Conservation (phyloP, 306 rosid species). For the Quercus engelmannii region DNA sequence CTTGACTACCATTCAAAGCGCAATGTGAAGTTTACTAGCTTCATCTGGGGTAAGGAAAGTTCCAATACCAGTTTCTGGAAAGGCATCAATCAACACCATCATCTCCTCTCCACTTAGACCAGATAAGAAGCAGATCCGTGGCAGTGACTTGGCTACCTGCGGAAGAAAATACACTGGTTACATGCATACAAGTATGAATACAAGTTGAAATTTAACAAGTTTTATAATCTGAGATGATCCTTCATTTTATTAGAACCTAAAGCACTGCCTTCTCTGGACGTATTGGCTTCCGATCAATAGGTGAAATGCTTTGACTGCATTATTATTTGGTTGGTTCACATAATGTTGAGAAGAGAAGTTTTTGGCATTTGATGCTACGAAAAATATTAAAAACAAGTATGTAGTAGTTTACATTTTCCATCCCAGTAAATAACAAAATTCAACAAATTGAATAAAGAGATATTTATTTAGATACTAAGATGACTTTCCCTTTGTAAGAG, state of each 20-base stretch:
- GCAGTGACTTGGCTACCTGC: constrained; percentile 73
- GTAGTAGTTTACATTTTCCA: not conserved
- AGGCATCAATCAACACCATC: constrained; percentile 93
- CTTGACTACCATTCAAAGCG: not conserved
- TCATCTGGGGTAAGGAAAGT: not conserved
- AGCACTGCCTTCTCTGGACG: not conserved
- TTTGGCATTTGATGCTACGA: not conserved
- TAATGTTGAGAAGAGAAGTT: not conserved
- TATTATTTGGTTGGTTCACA: not conserved
- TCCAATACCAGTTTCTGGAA: constrained; percentile 71
- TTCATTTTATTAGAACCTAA: not conserved
- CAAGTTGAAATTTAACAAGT: not conserved
- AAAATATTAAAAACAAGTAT: not conserved
- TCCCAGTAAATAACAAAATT: not conserved
- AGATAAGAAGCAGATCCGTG: constrained; percentile 90
- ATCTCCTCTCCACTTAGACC: constrained; percentile 95
- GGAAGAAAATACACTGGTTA: constrained; percentile 15
- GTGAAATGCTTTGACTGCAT: not conserved
- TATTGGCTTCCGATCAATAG: not conserved
- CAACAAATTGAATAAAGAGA: not conserved
- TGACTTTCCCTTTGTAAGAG: not conserved
- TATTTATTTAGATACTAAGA: not conserved
- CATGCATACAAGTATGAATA: constrained; percentile 5
- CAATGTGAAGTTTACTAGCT: not conserved
- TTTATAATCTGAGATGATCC: not conserved